These are phyloP conservation scores for Trametes punicea DNA, from an alignment of 768 basidiomycete species.

Conservation along the genomic window DNA sequence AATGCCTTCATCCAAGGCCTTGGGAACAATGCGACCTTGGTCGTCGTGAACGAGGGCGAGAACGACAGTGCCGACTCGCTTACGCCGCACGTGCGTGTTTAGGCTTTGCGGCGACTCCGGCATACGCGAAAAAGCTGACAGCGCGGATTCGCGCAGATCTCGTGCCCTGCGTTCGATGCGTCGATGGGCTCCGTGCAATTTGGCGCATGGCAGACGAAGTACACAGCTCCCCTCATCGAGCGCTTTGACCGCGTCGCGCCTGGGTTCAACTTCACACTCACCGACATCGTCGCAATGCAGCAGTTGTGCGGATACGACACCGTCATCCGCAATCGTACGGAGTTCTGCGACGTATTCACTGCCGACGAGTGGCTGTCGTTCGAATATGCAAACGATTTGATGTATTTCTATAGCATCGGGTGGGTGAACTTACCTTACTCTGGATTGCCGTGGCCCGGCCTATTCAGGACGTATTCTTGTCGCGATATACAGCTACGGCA, in stretches of 20 bases:
- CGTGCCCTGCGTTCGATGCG: slow-evolving; percentile 17
- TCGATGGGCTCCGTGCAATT: slow-evolving; percentile 17
- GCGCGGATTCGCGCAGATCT: not conserved
- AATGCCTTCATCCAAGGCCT: slow-evolving; percentile 12
- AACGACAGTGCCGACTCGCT: slow-evolving; percentile 18
- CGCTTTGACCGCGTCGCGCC: slow-evolving; percentile 18
- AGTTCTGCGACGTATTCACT: slow-evolving; percentile 19
- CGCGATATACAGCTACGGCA: slow-evolving; percentile 11
- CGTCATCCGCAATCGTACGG: slow-evolving; percentile 19
- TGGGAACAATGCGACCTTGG: slow-evolving; percentile 9
- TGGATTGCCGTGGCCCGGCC: not conserved
- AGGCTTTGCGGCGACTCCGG: not conserved
- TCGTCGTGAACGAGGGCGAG: slow-evolving; percentile 17
- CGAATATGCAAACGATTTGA: slow-evolving; percentile 23
- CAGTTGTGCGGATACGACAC: slow-evolving; percentile 23
- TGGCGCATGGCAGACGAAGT: slow-evolving; percentile 15
- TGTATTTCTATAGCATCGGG: slow-evolving; percentile 24
- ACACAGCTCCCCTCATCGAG: slow-evolving; percentile 19
- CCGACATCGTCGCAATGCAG: slow-evolving; percentile 20
- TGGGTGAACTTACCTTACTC: not conserved
- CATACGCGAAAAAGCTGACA: too few relatives aligned
- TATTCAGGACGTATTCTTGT: not conserved
- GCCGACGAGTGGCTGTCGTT: slow-evolving; percentile 22
- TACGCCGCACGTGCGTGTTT: slow-evolving; percentile 17
- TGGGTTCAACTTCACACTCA: slow-evolving; percentile 20